Percentiles rank a stretch among this genome's conserved stretches.
Conservation (phyloP, 225 moss, liverwort and hornwort species). For the Physcomitrium patens region DNA sequence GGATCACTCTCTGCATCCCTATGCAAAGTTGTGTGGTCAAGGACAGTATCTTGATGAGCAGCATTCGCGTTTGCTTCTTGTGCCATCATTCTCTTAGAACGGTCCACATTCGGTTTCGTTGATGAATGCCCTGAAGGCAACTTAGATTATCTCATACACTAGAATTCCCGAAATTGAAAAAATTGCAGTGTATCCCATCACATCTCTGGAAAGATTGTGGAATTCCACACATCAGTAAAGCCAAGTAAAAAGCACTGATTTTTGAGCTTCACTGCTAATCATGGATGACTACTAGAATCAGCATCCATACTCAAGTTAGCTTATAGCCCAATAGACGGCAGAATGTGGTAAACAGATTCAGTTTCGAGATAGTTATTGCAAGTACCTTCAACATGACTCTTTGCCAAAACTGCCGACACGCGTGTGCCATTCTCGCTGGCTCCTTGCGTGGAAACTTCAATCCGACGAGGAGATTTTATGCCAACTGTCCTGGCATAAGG, state of each 20-base stretch:
- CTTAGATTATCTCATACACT: conserved; percentile 28
- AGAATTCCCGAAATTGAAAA: neutral
- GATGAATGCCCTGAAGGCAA: conserved; percentile 32
- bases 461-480: conserved; percentile 6
- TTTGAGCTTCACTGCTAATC: neutral
- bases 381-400: conserved; percentile 23
- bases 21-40: conserved; percentile 14
- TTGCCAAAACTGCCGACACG: neutral
- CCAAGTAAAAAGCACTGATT: neutral
- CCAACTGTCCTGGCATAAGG: conserved; percentile 31
- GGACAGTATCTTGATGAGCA: conserved; percentile 25
- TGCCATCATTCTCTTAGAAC: conserved; percentile 13
- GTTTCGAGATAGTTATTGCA: conserved; percentile 17
- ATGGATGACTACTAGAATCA: conserved; percentile 2
- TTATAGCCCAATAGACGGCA: conserved; percentile 15
- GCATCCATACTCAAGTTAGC: neutral
- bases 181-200: neutral
- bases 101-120: conserved; percentile 18
- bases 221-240: conserved; percentile 12
- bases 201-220: neutral
- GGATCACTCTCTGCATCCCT: conserved; percentile 11
- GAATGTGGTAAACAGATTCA: conserved; percentile 14
- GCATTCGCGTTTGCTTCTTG: conserved; percentile 16
- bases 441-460: conserved; percentile 23
- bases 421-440: conserved; percentile 16